phyloP scores from a whole-genome alignment of 2,329 filamentous ascomycete species.

The Penicillium vulpinum region DNA sequence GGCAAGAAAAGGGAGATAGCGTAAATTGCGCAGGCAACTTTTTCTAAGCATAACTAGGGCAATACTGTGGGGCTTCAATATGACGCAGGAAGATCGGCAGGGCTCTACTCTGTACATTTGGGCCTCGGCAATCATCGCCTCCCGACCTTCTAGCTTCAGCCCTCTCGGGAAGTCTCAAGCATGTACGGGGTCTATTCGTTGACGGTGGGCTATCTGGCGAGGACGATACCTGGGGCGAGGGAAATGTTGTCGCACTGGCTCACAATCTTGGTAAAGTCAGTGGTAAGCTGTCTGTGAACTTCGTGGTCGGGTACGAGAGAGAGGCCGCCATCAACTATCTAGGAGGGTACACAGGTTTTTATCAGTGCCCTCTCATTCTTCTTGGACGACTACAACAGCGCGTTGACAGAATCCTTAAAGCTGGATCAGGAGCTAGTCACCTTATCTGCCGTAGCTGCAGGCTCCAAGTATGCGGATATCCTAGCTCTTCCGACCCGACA shows the following conservation, averaged over 20 bases:
- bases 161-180: constrained; percentile 29
- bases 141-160: constrained; percentile 30
- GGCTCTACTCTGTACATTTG: no score
- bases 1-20: no score
- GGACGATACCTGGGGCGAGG: constrained; percentile 27
- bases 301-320: constrained; percentile 46
- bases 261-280: constrained; percentile 42
- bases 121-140: constrained; percentile 45
- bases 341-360: constrained; percentile 43
- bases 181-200: constrained; percentile 35
- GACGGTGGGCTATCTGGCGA: constrained; percentile 31
- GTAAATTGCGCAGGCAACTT: no score
- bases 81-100: constrained; percentile 6
- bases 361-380: constrained; percentile 43
- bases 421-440: constrained; percentile 35
- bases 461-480: constrained; percentile 45
- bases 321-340: constrained; percentile 45
- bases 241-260: constrained; percentile 38
- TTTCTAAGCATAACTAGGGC: no score
- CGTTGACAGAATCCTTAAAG: constrained; percentile 34
- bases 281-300: constrained; percentile 35
- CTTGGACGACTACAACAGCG: constrained; percentile 42
- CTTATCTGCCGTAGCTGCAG: constrained; percentile 33
- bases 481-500: constrained; percentile 44
- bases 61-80: not conserved